Percentiles rank a stretch among this genome's conserved stretches.
phyloP scores from a whole-genome alignment of 805 yeast genomes.

The Wickerhamomyces pijperi region DNA sequence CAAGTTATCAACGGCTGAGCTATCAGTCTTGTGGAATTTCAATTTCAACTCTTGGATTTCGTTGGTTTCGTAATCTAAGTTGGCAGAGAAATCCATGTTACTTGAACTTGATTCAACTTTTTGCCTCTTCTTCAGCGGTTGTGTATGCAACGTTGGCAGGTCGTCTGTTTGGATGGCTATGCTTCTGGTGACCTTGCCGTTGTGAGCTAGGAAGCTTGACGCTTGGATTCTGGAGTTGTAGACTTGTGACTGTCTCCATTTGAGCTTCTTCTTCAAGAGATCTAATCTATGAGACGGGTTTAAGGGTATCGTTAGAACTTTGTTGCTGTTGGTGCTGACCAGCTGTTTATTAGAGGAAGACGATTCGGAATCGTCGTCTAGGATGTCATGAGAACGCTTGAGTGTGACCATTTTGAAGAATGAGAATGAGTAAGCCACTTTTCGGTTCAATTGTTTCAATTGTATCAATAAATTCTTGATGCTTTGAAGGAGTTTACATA shows the following conservation, averaged over 20 bases:
- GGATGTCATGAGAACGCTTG: too few relatives aligned
- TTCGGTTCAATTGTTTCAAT: too few relatives aligned
- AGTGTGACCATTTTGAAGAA: too few relatives aligned
- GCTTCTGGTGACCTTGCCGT: not conserved
- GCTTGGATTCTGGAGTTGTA: constrained; percentile 10
- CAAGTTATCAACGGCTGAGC: not conserved
- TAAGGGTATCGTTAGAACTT: constrained; percentile 21
- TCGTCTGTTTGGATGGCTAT: not conserved
- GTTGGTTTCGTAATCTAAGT: not conserved
- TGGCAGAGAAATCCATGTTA: not conserved
- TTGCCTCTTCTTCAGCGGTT: not conserved
- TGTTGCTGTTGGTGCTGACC: too few relatives aligned
- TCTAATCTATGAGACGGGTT: constrained; percentile 17
- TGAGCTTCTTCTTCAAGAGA: constrained; percentile 16
- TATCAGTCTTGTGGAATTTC: not conserved
- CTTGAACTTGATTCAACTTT: not conserved
- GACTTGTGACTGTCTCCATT: constrained; percentile 17
- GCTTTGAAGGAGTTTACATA: too few relatives aligned
- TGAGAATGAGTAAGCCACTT: too few relatives aligned
- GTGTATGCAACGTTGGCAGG: not conserved
- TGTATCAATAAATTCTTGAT: too few relatives aligned
- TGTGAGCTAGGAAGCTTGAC: not conserved
- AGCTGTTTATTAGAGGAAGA: too few relatives aligned
- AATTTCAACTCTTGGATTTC: not conserved
- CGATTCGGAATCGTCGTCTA: too few relatives aligned